Evolutionary conservation across 2,329 filamentous ascomycete genomes (phyloP).

Genomic region (Paraconiothyrium sp.): DNA sequence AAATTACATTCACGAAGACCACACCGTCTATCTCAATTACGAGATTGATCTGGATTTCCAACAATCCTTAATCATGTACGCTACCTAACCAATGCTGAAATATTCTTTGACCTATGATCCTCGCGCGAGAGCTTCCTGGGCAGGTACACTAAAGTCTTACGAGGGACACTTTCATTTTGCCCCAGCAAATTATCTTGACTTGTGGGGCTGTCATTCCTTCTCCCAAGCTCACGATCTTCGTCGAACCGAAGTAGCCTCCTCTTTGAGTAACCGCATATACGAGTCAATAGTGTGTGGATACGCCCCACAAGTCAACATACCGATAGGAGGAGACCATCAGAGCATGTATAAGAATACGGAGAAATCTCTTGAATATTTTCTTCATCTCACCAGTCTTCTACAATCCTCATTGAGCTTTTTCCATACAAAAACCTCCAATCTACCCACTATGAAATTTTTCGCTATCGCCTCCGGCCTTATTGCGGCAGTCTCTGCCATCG

Average conservation of each 20-base stretch:
- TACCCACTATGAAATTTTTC: background rate
- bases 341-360: background rate
- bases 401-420: too few relatives aligned
- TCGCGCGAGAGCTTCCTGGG: background rate
- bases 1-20: background rate
- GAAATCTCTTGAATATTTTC: background rate
- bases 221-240: background rate
- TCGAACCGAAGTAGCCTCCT: background rate
- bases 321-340: background rate
- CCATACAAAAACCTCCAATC: background rate
- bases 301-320: background rate
- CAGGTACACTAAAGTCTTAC: constrained; percentile 1
- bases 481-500: constrained; percentile 1
- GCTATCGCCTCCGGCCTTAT: background rate
- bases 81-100: background rate
- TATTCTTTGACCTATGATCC: background rate
- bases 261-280: constrained; percentile 1
- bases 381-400: constrained; percentile 1
- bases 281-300: background rate
- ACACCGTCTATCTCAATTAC: background rate
- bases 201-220: background rate
- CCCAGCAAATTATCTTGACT: background rate
- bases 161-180: background rate
- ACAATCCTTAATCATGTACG: background rate
- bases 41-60: background rate